These are phyloP conservation scores for Fusarium verticillioides DNA, from an alignment of 2,329 filamentous ascomycete genomes.

Conservation along the genomic window DNA sequence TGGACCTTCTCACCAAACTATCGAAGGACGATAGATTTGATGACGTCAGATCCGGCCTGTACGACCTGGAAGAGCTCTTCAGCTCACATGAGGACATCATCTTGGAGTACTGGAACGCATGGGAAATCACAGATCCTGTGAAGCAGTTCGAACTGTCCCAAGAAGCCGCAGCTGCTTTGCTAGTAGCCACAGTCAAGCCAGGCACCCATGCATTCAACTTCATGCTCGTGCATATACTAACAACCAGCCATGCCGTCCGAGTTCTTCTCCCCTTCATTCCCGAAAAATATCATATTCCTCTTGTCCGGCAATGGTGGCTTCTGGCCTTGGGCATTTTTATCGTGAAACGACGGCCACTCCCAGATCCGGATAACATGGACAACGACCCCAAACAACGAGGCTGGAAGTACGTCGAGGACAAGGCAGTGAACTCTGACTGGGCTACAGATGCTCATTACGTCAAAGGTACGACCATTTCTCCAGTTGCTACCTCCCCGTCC, in stretches of 20 bases:
- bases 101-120: slow-evolving; percentile 91
- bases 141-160: slow-evolving; percentile 80
- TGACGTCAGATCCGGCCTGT: slow-evolving; percentile 62
- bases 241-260: slow-evolving; percentile 88
- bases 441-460: slow-evolving; percentile 84
- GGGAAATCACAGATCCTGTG: slow-evolving; percentile 76
- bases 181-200: slow-evolving; percentile 69
- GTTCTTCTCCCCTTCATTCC: slow-evolving; percentile 84
- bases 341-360: slow-evolving; percentile 75
- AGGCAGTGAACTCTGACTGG: slow-evolving; percentile 75
- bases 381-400: slow-evolving; percentile 69
- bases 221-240: slow-evolving; percentile 83
- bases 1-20: slow-evolving; percentile 78
- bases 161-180: slow-evolving; percentile 68
- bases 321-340: slow-evolving; percentile 83
- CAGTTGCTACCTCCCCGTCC: not conserved
- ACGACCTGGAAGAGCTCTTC: slow-evolving; percentile 76
- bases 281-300: slow-evolving; percentile 73
- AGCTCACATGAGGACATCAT: slow-evolving; percentile 74
- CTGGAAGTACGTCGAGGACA: slow-evolving; percentile 81
- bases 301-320: slow-evolving; percentile 92
- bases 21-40: slow-evolving; percentile 76
- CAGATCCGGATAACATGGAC: slow-evolving; percentile 73
- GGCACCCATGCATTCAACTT: slow-evolving; percentile 80
- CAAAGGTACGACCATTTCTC: slow-evolving; percentile 67